Evolutionary conservation across 2,329 filamentous ascomycete genomes (phyloP).

Genomic region (Cordyceps sp.): DNA sequence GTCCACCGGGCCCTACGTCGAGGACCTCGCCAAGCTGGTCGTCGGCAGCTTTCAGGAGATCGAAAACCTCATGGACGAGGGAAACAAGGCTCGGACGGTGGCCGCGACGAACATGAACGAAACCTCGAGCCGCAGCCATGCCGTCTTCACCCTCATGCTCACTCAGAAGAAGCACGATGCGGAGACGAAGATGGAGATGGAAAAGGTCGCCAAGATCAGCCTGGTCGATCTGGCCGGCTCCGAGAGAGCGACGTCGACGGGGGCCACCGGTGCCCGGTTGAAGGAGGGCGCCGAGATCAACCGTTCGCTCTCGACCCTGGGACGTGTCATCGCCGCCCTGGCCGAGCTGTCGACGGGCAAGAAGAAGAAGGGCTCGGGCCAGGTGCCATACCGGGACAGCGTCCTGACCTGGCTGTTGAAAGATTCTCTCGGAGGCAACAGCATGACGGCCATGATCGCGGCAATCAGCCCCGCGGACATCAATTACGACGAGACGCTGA

Average conservation of each 20-base stretch:
- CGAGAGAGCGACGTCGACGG: conserved; percentile 91
- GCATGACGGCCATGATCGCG: conserved; percentile 99
- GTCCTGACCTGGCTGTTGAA: conserved; percentile 93
- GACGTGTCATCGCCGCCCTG: conserved; percentile 90
- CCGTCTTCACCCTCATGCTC: conserved; percentile 90
- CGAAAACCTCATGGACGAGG: conserved; percentile 96
- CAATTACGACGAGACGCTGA: conserved; percentile 95
- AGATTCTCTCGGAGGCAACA: conserved; percentile 93
- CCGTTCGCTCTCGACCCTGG: conserved; percentile 84
- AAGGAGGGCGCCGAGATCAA: conserved; percentile 99
- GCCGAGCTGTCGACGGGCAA: conserved; percentile 79
- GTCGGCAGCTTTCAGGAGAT: conserved; percentile 91
- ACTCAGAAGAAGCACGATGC: conserved; percentile 84
- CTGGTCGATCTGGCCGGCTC: conserved; percentile 95
- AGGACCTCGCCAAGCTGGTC: conserved; percentile 89
- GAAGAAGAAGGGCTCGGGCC: conserved; percentile 55
- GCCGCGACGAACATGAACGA: conserved; percentile 99
- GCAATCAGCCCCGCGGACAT: conserved; percentile 97
- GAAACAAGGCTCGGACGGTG: conserved; percentile 95
- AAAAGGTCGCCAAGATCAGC: conserved; percentile 96
- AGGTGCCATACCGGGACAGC: conserved; percentile 95
- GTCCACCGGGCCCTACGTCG: conserved; percentile 92
- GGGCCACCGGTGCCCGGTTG: conserved; percentile 81
- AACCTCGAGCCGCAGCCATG: conserved; percentile 94
- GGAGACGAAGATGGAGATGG: conserved; percentile 91